Conservation (phyloP, 1,284 basidiomycete genomes). For the Pseudozyma tsukubaensis region DNA sequence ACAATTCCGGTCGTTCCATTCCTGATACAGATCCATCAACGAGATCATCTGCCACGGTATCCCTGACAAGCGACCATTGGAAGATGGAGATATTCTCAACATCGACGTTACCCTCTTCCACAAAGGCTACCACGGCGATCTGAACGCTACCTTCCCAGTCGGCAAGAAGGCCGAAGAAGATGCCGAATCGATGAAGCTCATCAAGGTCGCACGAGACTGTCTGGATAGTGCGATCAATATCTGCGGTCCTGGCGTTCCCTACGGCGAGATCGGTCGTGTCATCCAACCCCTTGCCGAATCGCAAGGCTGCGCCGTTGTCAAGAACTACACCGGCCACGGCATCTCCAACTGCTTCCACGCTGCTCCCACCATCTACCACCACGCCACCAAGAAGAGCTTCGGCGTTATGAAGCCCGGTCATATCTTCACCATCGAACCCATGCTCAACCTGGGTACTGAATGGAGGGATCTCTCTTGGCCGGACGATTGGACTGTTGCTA, state of each 20-base stretch:
- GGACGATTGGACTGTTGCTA: constrained; percentile 67
- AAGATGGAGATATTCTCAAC: constrained; percentile 58
- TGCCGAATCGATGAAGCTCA: constrained; percentile 58
- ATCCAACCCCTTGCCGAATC: constrained; percentile 74
- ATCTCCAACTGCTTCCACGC: constrained; percentile 86
- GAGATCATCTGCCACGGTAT: constrained; percentile 94
- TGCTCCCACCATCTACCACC: constrained; percentile 85
- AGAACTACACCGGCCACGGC: constrained; percentile 84
- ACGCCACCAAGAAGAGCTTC: constrained; percentile 68
- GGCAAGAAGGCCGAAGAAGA: constrained; percentile 59
- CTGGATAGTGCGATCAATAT: constrained; percentile 78
- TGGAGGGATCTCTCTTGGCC: constrained; percentile 66
- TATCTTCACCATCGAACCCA: constrained; percentile 67
- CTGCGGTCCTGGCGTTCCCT: constrained; percentile 81
- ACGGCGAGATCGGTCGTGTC: constrained; percentile 79
- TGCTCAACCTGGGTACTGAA: constrained; percentile 63
- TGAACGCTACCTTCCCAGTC: constrained; percentile 66
- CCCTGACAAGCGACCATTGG: constrained; percentile 60
- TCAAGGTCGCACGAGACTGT: constrained; percentile 71
- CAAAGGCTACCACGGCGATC: constrained; percentile 67
- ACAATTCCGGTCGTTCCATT: neutral
- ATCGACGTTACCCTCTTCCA: constrained; percentile 75
- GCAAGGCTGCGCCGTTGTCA: constrained; percentile 76
- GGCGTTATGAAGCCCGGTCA: constrained; percentile 67
- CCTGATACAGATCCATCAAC: constrained; percentile 76